Evolutionary conservation across 495 filamentous ascomycete genomes (phyloP).

Genomic region (Antarctomyces pellizariae): DNA sequence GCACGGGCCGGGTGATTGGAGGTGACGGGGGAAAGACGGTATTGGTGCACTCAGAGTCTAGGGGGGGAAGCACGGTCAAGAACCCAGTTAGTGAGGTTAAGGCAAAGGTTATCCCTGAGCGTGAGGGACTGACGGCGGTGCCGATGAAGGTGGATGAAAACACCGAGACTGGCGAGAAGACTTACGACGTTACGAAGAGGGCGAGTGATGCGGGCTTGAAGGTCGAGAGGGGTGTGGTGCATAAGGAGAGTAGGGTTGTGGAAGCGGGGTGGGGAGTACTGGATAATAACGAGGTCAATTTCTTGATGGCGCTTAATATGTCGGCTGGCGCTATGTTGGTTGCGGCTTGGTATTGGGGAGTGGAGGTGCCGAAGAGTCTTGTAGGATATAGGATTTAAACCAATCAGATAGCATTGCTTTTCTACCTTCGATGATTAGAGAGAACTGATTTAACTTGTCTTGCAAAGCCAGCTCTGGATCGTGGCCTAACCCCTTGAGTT

Average conservation of each 20-base stretch:
- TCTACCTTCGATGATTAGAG: too few relatives aligned
- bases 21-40: slow-evolving; percentile 67
- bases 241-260: slow-evolving; percentile 39
- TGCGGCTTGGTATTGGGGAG: slow-evolving; percentile 25
- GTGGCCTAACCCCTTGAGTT: too few relatives aligned
- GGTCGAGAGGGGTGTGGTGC: slow-evolving; percentile 51
- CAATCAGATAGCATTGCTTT: too few relatives aligned
- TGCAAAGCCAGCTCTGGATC: too few relatives aligned
- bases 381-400: too few relatives aligned
- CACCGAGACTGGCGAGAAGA: slow-evolving; percentile 7
- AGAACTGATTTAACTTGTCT: too few relatives aligned
- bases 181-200: slow-evolving; percentile 14
- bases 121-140: slow-evolving; percentile 5
- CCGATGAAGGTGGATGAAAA: slow-evolving; percentile 7
- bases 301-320: slow-evolving; percentile 66
- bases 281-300: slow-evolving; percentile 87
- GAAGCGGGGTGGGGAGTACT: slow-evolving; percentile 55
- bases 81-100: slow-evolving; percentile 8
- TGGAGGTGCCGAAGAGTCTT: too few relatives aligned
- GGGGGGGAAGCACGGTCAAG: slow-evolving; percentile 5
- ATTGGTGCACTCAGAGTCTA: slow-evolving; percentile 20
- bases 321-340: slow-evolving; percentile 56
- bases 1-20: slow-evolving; percentile 72
- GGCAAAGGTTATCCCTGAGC: slow-evolving; percentile 1
- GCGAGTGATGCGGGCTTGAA: slow-evolving; percentile 40